Evolutionary conservation across 768 basidiomycete genomes (phyloP).

Genomic region (Hygrophorus pudorinus): DNA sequence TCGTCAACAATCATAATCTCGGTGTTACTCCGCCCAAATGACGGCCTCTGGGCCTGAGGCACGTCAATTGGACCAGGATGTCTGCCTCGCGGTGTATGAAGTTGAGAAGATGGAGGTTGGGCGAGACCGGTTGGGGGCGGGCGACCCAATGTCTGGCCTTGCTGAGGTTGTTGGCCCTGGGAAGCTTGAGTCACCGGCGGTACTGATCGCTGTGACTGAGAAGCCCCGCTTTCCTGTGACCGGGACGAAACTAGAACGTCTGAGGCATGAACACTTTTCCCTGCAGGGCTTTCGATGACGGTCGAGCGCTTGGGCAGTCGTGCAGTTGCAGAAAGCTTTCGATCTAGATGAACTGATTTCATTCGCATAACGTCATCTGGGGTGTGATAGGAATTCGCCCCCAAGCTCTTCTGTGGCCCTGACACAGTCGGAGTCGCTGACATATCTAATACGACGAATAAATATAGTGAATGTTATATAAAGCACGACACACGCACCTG

Average conservation of each 20-base stretch:
- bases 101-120: conserved; percentile 18
- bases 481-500: conserved; percentile 61
- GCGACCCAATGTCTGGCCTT: conserved; percentile 21
- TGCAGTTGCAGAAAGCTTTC: conserved; percentile 91
- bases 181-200: conserved; percentile 19
- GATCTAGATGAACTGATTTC: conserved; percentile 90
- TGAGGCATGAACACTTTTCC: conserved; percentile 70
- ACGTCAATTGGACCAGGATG: conserved; percentile 32
- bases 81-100: conserved; percentile 20
- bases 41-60: conserved; percentile 44
- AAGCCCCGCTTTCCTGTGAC: conserved; percentile 30
- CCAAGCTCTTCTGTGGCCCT: too few relatives aligned
- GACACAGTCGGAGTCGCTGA: conserved; percentile 16
- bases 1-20: conserved; percentile 88
- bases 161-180: conserved; percentile 22
- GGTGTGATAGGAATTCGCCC: conserved; percentile 82
- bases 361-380: conserved; percentile 88
- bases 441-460: conserved; percentile 4
- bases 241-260: conserved; percentile 43
- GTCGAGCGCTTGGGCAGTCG: conserved; percentile 89
- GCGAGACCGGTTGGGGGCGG: conserved; percentile 17
- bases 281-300: conserved; percentile 90
- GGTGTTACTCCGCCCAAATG: conserved; percentile 70
- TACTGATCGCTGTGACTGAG: conserved; percentile 23
- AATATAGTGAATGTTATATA: neutral